These are phyloP conservation scores for Bolboschoenoplectus hybrid DNA, from an alignment of 202 grass and related monocot species.

Conservation along the genomic window DNA sequence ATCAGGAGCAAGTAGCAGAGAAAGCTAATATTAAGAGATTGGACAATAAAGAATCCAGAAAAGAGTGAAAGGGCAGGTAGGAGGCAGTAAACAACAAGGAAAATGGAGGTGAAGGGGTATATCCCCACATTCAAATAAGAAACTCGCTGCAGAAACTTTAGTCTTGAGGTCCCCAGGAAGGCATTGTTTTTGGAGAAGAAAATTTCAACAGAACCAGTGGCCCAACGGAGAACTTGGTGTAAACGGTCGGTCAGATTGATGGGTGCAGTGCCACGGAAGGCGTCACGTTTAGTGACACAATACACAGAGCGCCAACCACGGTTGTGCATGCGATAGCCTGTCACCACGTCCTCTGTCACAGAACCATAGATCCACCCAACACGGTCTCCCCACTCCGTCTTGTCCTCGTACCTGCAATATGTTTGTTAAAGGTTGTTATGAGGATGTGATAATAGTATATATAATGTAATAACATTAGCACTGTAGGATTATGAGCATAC, in stretches of 20 bases:
- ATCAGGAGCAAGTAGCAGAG: slow-evolving; percentile 54
- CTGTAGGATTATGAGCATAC: too few relatives aligned
- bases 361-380: slow-evolving; percentile 63
- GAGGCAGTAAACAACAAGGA: slow-evolving; percentile 58
- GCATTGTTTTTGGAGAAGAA: slow-evolving; percentile 78
- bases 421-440: not conserved
- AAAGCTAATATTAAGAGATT: slow-evolving; percentile 46
- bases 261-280: slow-evolving; percentile 66
- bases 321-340: slow-evolving; percentile 89
- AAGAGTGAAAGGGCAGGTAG: slow-evolving; percentile 56
- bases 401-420: slow-evolving; percentile 59
- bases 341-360: slow-evolving; percentile 66
- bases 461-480: not conserved
- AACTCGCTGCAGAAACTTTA: slow-evolving; percentile 66
- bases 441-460: not conserved
- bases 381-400: slow-evolving; percentile 69
- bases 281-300: slow-evolving; percentile 59
- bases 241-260: slow-evolving; percentile 60
- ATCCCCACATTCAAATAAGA: slow-evolving; percentile 73
- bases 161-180: slow-evolving; percentile 41
- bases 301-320: slow-evolving; percentile 85
- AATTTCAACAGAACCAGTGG: slow-evolving; percentile 71
- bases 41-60: slow-evolving; percentile 38
- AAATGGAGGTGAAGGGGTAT: slow-evolving; percentile 74
- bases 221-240: slow-evolving; percentile 69